Conservation (phyloP, 352 stramenopile species). For the Globisporangium takayamanum region DNA sequence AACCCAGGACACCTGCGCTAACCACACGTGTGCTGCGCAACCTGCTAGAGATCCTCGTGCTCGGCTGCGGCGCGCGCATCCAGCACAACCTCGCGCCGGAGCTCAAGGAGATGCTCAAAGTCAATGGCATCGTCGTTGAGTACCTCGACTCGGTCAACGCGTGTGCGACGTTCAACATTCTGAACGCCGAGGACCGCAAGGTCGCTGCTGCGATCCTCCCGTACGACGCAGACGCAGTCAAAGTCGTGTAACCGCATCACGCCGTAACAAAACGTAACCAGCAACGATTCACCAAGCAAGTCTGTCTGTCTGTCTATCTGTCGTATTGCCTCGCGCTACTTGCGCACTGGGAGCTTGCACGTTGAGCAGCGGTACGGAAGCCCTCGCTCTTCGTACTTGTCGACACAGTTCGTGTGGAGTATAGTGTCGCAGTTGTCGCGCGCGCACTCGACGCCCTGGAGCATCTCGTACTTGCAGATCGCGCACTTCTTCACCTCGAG, state of each 20-base stretch:
- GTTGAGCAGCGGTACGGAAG: constrained; percentile 49
- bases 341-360: constrained; percentile 39
- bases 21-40: neutral
- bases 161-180: constrained; percentile 88
- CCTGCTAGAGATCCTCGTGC: constrained; percentile 63
- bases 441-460: constrained; percentile 49
- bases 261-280: too few species aligned
- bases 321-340: neutral
- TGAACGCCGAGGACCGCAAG: constrained; percentile 86
- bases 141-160: constrained; percentile 82
- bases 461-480: constrained; percentile 72
- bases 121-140: constrained; percentile 81
- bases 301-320: neutral
- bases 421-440: constrained; percentile 29
- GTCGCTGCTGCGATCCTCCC: constrained; percentile 78
- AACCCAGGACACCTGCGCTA: too few species aligned
- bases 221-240: constrained; percentile 35
- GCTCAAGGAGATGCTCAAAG: constrained; percentile 71
- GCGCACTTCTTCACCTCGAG: constrained; percentile 71
- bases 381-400: constrained; percentile 55
- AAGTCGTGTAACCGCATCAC: neutral
- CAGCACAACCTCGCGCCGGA: constrained; percentile 47
- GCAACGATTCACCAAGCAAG: neutral
- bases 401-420: constrained; percentile 50
- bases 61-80: constrained; percentile 67